Percentiles rank a stretch among this genome's conserved stretches.
Conservation (phyloP, 148 eudicot species). For the Chenopodium album region DNA sequence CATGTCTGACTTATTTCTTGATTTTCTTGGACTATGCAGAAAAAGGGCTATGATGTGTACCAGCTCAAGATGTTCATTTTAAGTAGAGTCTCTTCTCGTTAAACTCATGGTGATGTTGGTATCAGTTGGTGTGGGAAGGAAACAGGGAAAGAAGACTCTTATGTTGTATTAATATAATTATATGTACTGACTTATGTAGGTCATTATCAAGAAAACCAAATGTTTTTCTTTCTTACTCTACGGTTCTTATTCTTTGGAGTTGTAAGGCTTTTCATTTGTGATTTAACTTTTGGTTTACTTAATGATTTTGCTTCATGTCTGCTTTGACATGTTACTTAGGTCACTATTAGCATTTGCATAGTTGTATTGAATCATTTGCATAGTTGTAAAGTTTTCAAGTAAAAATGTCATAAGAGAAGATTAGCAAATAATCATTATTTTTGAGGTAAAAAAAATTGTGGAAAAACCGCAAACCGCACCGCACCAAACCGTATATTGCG, state of each 20-base stretch:
- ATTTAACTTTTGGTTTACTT: conserved; percentile 21
- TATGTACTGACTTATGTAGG: conserved; percentile 40
- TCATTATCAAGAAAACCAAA: conserved; percentile 34
- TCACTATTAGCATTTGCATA: too few species aligned
- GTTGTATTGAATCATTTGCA: too few species aligned
- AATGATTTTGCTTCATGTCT: conserved; percentile 16
- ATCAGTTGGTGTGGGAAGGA: conserved; percentile 50
- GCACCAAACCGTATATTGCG: too few species aligned
- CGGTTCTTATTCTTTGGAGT: conserved; percentile 30
- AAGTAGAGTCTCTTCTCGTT: conserved; percentile 27
- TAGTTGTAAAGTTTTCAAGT: too few species aligned
- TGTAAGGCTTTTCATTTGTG: conserved; percentile 36
- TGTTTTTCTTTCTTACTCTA: conserved; percentile 27
- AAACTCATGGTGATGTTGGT: conserved; percentile 40
- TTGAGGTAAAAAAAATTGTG: too few species aligned
- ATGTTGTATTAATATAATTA: conserved; percentile 37
- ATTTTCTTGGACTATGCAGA: conserved; percentile 44
- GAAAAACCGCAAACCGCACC: too few species aligned
- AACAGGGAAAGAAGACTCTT: conserved; percentile 29
- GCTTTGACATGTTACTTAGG: neutral
- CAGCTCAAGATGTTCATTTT: conserved; percentile 60
- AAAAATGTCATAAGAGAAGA: too few species aligned
- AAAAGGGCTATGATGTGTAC: conserved; percentile 77
- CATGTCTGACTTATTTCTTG: neutral
- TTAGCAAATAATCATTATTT: too few species aligned